phyloP scores from a whole-genome alignment of 805 yeast species.

The Ogataea paraovalis region DNA sequence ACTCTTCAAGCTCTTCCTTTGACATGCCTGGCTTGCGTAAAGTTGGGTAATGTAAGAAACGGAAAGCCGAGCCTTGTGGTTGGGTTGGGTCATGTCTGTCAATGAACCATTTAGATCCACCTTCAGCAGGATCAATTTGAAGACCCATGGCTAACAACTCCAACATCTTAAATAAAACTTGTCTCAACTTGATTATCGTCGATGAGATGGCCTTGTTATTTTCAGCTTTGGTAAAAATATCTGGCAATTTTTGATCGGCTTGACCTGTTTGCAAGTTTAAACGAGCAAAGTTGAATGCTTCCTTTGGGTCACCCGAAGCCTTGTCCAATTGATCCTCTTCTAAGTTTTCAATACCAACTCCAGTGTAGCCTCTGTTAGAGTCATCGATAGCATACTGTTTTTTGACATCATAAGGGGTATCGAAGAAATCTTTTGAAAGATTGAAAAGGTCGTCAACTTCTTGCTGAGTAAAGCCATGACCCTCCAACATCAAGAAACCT shows the following conservation, averaged over 20 bases:
- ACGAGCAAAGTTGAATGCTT: constrained; percentile 59
- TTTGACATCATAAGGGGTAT: constrained; percentile 50
- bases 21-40: constrained; percentile 37
- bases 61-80: constrained; percentile 57
- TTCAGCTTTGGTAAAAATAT: constrained; percentile 40
- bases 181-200: constrained; percentile 43
- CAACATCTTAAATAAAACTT: constrained; percentile 47
- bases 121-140: constrained; percentile 50
- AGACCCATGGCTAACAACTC: constrained; percentile 58
- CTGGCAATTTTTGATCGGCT: constrained; percentile 44
- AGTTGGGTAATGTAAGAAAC: constrained; percentile 72
- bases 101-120: constrained; percentile 59
- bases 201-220: constrained; percentile 39
- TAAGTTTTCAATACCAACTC: constrained; percentile 40
- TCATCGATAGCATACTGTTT: constrained; percentile 44
- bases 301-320: constrained; percentile 46
- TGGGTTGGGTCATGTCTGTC: constrained; percentile 51
- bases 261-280: constrained; percentile 49
- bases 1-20: constrained; percentile 47
- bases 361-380: constrained; percentile 43
- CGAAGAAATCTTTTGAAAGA: constrained; percentile 26
- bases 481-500: constrained; percentile 49
- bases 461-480: constrained; percentile 41
- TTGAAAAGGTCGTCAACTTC: constrained; percentile 36
- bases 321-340: constrained; percentile 33